phyloP scores from a whole-genome alignment of 139 green algal species.

The Chlamydomonas eustigma region DNA sequence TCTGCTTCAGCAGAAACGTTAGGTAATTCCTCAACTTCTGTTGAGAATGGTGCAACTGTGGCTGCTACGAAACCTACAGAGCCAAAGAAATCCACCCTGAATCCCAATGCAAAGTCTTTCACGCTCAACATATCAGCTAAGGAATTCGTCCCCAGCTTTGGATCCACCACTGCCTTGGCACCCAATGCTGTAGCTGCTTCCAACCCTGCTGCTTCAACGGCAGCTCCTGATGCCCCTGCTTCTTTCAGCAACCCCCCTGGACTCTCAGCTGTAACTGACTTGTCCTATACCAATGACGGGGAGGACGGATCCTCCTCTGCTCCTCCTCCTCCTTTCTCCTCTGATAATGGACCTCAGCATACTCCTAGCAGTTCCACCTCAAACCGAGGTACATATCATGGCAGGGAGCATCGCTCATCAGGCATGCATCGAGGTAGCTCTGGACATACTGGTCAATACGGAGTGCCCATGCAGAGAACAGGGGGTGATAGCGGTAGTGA shows the following conservation, averaged over 20 bases:
- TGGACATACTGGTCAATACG: background rate
- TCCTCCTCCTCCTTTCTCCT: background rate
- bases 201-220: background rate
- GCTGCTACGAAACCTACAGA: slow-evolving; percentile 13
- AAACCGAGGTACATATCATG: background rate
- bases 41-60: too few relatives aligned
- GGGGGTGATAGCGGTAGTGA: background rate
- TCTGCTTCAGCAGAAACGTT: too few relatives aligned
- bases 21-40: too few relatives aligned
- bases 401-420: background rate
- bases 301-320: background rate
- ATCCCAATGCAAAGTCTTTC: slow-evolving; percentile 60
- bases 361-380: background rate
- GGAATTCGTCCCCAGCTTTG: slow-evolving; percentile 42
- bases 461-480: background rate
- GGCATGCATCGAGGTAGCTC: background rate
- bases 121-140: slow-evolving; percentile 55
- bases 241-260: background rate
- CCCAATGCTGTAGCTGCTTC: background rate
- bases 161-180: background rate
- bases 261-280: too few relatives aligned
- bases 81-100: slow-evolving; percentile 34
- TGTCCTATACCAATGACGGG: too few relatives aligned
- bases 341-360: background rate
- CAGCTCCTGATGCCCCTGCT: background rate